Evolutionary conservation across 2,329 filamentous ascomycete species (phyloP).

Genomic region (Stachybotrys chartarum): DNA sequence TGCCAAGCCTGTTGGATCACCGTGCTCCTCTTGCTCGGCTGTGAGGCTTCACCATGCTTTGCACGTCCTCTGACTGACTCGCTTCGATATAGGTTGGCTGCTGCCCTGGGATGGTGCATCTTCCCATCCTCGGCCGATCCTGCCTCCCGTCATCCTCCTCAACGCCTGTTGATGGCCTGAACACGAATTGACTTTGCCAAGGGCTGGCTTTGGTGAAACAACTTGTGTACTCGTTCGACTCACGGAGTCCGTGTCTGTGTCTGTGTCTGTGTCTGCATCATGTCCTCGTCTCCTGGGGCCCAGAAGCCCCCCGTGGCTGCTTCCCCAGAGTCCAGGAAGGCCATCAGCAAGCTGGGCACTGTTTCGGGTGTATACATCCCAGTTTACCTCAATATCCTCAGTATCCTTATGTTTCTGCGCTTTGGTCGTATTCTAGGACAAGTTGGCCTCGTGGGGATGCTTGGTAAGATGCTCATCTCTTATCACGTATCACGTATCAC

Average conservation of each 20-base stretch:
- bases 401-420: conserved; percentile 86
- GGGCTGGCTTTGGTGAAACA: no score
- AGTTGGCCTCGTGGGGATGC: conserved; percentile 69
- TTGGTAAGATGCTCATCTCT: conserved; percentile 44
- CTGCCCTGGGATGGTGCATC: no score
- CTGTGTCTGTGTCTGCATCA: background rate
- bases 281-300: background rate
- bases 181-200: no score
- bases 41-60: no score
- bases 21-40: no score
- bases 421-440: conserved; percentile 82
- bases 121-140: no score
- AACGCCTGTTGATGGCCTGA: no score
- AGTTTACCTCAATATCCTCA: conserved; percentile 81
- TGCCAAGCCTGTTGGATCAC: no score
- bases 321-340: conserved; percentile 25
- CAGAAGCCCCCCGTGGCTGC: background rate
- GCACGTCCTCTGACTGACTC: no score
- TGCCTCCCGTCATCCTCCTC: no score
- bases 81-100: no score
- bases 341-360: conserved; percentile 60
- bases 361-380: conserved; percentile 80
- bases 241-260: background rate
- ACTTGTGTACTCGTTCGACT: background rate
- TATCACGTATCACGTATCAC: no score